A percentile compares a stretch with the other conserved stretches of the same genome.
Conservation (phyloP, 1,139 yeast species). For the Debaryomyces robertsiae region DNA sequence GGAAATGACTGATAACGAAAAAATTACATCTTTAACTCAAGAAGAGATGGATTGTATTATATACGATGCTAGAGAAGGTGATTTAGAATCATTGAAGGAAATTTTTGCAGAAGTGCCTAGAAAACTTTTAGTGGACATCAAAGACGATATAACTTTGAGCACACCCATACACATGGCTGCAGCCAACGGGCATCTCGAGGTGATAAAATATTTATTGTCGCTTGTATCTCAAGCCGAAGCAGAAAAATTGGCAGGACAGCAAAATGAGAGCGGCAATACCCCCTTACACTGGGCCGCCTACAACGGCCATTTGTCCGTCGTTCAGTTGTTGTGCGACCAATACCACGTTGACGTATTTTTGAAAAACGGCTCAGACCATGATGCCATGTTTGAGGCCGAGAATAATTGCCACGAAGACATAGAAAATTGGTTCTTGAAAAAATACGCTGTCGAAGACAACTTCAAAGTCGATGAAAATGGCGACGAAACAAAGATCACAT, state of each 20-base stretch:
- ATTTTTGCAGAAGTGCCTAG: slow-evolving; percentile 67
- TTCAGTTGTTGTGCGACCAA: slow-evolving; percentile 67
- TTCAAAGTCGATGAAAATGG: slow-evolving; percentile 46
- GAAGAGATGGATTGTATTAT: slow-evolving; percentile 84
- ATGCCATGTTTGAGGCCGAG: slow-evolving; percentile 88
- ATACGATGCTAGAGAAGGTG: slow-evolving; percentile 86
- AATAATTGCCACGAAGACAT: slow-evolving; percentile 64
- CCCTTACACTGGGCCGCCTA: slow-evolving; percentile 95
- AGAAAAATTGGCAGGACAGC: slow-evolving; percentile 49
- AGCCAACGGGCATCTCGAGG: slow-evolving; percentile 86
- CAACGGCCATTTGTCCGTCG: slow-evolving; percentile 79
- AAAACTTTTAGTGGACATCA: slow-evolving; percentile 48
- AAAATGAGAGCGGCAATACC: slow-evolving; percentile 85
- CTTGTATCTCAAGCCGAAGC: slow-evolving; percentile 50
- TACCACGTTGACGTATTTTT: slow-evolving; percentile 80
- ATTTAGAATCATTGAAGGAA: slow-evolving; percentile 68
- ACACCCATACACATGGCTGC: slow-evolving; percentile 94
- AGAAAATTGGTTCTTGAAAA: slow-evolving; percentile 71
- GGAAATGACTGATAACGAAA: slow-evolving; percentile 21
- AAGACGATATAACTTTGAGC: slow-evolving; percentile 64
- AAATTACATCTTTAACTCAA: slow-evolving; percentile 40
- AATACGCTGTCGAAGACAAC: slow-evolving; percentile 69
- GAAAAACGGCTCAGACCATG: slow-evolving; percentile 76
- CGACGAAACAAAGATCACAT: slow-evolving; percentile 49
- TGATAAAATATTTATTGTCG: slow-evolving; percentile 60